Base-by-base conservation (phyloP, 495 filamentous ascomycete genomes). In the Xylaria nigripes region DNA sequence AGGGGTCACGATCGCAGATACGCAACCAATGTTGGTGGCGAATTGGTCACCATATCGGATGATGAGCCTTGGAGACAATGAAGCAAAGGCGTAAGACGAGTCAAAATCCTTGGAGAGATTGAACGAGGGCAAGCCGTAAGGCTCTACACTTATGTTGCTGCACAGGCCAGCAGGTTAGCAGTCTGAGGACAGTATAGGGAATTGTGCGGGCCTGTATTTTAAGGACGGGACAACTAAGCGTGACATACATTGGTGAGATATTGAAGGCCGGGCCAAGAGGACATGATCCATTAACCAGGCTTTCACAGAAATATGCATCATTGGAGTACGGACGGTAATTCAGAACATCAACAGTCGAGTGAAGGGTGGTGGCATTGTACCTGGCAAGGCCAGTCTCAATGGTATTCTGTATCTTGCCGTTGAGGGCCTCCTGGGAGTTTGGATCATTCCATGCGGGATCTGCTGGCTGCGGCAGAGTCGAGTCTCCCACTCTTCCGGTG, bases 41-140 rank as follows among this genome's bases (percentile, higher is more conserved):
- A 58, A 64, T 5, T 58, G 42, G 69, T 93, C 84, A 38, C 92
- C 93, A 32, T 91, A 85, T 51, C 82, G 80, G 46, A 97, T 76
- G 25, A 74, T 63, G 19, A 96, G 75, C 1, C 80, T 86, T 24
- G 85, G 72, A 24, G 79, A 78, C 42, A 96, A 80, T 7, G 90
- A 90, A 6, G 89, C 78, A 62, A 98, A 95, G 36, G 85, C 82
- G 59, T 95, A 98, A 3, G 80, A 78, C 12, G 89, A 90, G 52
- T 78, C 73, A 68, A 98, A 85, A 59, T 87, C 77, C 69, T 92
- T 84, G 43, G 73, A 75, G 25, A 93, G 73, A n/a, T 81, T 82
- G 60, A 96, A 91, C 6, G 86, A 77, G 29, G 78, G 80, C 34
- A 92, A 70, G 13, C 74, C 58, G n/a, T 70, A 61, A 30, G 80